These are phyloP conservation scores for Pseudogymnoascus sp. DNA, from an alignment of 2,329 filamentous ascomycete species.

Conservation along the genomic window DNA sequence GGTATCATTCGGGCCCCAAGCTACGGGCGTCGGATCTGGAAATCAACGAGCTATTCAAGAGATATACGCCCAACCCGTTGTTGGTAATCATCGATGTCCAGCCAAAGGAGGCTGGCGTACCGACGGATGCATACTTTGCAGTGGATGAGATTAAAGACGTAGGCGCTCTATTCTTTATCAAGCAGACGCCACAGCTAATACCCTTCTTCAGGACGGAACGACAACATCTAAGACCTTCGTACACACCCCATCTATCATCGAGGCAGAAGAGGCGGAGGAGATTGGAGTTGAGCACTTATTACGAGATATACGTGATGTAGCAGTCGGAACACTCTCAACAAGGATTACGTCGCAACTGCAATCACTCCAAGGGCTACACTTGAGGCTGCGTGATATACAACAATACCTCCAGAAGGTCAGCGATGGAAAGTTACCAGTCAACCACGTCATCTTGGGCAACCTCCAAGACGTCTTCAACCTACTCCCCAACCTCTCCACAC, in stretches of 20 bases:
- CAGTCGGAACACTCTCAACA: conserved; percentile 91
- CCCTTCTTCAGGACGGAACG: conserved; percentile 70
- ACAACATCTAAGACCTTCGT: conserved; percentile 96
- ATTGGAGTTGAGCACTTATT: conserved; percentile 97
- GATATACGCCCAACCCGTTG: conserved; percentile 93
- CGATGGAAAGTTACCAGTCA: conserved; percentile 84
- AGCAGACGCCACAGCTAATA: conserved; percentile 13
- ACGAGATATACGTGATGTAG: conserved; percentile 95
- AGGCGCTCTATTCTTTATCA: conserved; percentile 30
- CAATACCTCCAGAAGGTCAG: conserved; percentile 94
- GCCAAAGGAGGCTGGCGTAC: conserved; percentile 94
- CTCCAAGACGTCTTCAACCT: conserved; percentile 99
- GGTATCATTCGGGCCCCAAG: conserved; percentile 98
- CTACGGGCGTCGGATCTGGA: conserved; percentile 92
- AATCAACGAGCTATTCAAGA: conserved; percentile 99
- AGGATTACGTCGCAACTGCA: conserved; percentile 96
- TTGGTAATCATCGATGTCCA: conserved; percentile 98
- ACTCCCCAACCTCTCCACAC: conserved; percentile 87
- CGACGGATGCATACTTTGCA: conserved; percentile 97
- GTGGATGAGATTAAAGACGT: conserved; percentile 99
- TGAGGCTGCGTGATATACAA: conserved; percentile 90
- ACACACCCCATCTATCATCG: conserved; percentile 95
- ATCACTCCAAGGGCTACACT: conserved; percentile 89
- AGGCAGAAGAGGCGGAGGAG: conserved; percentile 97
- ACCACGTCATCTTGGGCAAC: conserved; percentile 94